phyloP scores from a whole-genome alignment of 176 grass and related monocot species.

The Ensete glaucum region DNA sequence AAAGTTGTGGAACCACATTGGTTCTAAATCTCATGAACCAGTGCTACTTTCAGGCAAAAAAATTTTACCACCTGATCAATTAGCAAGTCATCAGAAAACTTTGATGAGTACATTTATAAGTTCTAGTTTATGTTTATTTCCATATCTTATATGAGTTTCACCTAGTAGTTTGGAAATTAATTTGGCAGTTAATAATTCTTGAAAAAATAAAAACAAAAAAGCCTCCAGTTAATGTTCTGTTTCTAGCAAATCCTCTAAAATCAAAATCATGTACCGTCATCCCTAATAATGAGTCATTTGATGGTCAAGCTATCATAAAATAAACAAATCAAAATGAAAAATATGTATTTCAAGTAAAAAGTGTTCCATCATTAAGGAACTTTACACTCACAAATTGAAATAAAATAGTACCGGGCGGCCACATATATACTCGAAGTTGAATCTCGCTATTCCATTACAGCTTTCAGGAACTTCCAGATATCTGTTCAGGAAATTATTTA shows the following conservation, averaged over 20 bases:
- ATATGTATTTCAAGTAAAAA: neutral
- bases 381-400: conserved; percentile 17
- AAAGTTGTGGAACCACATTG: neutral
- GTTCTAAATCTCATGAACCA: neutral
- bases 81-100: too few relatives aligned
- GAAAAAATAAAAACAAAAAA: too few relatives aligned
- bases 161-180: too few relatives aligned
- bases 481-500: conserved; percentile 30
- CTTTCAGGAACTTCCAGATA: conserved; percentile 87
- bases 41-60: too few relatives aligned
- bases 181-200: too few relatives aligned
- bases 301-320: neutral
- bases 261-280: neutral
- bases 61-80: too few relatives aligned
- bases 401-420: conserved; percentile 60
- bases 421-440: conserved; percentile 86
- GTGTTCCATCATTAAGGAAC: neutral
- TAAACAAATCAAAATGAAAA: neutral
- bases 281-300: neutral
- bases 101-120: too few relatives aligned
- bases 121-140: too few relatives aligned
- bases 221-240: too few relatives aligned
- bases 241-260: neutral
- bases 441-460: conserved; percentile 75
- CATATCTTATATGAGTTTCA: too few relatives aligned